Evolutionary conservation across 164 flowering plant species (phyloP).

Genomic region (Magnolia kwangsiensis): DNA sequence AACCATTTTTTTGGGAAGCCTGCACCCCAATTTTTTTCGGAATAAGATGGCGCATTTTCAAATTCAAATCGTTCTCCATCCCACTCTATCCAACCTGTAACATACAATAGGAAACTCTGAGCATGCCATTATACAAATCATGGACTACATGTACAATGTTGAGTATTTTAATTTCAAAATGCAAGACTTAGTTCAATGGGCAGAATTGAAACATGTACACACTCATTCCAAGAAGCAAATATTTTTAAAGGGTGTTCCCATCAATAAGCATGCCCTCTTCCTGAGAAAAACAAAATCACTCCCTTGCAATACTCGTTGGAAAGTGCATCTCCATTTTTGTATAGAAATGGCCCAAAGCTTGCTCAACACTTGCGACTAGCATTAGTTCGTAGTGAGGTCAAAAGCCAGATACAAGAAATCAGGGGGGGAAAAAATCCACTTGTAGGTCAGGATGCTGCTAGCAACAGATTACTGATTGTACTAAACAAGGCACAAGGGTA

Average conservation of each 20-base stretch:
- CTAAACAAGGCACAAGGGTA: no score
- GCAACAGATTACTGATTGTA: no score
- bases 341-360: no score
- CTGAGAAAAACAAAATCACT: no score
- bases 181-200: neutral
- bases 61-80: constrained; percentile 85
- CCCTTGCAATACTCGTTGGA: no score
- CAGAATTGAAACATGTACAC: no score
- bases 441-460: no score
- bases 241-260: neutral
- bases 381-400: no score
- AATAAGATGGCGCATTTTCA: constrained; percentile 91
- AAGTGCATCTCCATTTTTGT: no score
- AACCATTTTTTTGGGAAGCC: constrained; percentile 96
- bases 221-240: neutral
- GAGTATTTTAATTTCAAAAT: neutral
- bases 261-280: neutral
- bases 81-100: constrained; percentile 98
- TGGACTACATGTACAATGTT: neutral
- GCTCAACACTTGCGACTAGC: no score
- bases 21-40: constrained; percentile 99
- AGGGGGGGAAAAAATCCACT: no score
- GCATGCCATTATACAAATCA: neutral
- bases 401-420: no score
- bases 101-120: constrained; percentile 14